These are phyloP conservation scores for Dryadomyces quercus-mongolicae DNA, from an alignment of 2,329 filamentous ascomycete genomes.

Conservation along the genomic window DNA sequence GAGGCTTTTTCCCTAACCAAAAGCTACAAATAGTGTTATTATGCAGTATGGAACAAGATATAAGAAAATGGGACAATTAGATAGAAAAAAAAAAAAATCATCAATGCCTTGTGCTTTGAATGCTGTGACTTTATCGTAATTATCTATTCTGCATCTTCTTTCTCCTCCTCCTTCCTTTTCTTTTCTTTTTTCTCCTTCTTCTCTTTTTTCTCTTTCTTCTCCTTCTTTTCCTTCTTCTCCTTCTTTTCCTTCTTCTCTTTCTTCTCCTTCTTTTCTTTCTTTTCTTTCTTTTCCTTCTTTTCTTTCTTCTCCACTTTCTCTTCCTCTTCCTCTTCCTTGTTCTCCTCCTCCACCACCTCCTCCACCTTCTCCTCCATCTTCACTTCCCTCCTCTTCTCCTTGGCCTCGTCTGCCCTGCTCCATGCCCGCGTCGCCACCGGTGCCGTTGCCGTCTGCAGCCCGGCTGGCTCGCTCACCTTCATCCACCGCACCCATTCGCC, in stretches of 20 bases:
- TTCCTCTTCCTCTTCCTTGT: neutral
- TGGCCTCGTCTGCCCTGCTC: neutral
- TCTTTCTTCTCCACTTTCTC: neutral
- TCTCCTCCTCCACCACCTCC: neutral
- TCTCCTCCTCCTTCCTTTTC: neutral
- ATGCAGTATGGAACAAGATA: too few species aligned
- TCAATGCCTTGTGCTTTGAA: neutral
- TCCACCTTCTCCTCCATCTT: neutral
- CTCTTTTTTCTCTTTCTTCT: constrained; percentile 2
- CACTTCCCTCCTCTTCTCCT: too few species aligned
- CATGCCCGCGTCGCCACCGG: constrained; percentile 7
- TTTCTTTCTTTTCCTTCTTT: constrained; percentile 2
- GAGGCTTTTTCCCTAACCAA: too few species aligned
- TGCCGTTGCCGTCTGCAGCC: constrained; percentile 22
- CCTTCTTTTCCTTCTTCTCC: neutral
- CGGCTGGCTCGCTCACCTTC: constrained; percentile 33
- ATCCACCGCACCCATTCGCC: constrained; percentile 45
- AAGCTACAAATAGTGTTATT: too few species aligned
- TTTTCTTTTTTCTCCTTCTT: constrained; percentile 1
- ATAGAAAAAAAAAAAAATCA: neutral
- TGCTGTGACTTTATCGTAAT: neutral
- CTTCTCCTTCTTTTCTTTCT: neutral
- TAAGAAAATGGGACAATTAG: neutral
- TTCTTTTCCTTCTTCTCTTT: neutral
- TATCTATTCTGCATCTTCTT: neutral